Evolutionary conservation across 768 basidiomycete genomes (phyloP).

Genomic region (Suillus bovinus): DNA sequence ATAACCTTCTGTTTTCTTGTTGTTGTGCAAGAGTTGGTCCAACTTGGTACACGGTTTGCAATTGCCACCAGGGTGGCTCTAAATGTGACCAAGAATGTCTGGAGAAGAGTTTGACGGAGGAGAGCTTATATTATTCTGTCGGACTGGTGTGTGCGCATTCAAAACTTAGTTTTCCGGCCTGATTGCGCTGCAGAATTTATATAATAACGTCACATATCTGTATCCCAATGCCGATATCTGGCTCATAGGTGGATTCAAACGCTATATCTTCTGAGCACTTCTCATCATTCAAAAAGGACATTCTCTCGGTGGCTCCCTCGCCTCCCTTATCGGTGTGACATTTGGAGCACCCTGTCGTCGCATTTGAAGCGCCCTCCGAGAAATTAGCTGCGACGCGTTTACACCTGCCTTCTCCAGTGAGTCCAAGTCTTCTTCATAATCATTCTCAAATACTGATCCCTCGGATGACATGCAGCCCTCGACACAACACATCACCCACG

Average conservation of each 20-base stretch:
- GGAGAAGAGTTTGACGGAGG: slow-evolving; percentile 73
- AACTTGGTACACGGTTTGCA: slow-evolving; percentile 92
- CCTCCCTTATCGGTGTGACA: slow-evolving; percentile 81
- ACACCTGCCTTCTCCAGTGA: slow-evolving; percentile 85
- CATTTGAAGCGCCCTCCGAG: slow-evolving; percentile 86
- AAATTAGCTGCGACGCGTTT: slow-evolving; percentile 69
- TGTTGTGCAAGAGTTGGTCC: slow-evolving; percentile 96
- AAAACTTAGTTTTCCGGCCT: neutral
- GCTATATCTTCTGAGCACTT: neutral
- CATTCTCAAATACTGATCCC: slow-evolving; percentile 6
- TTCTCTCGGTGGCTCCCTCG: slow-evolving; percentile 84
- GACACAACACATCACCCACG: slow-evolving; percentile 75
- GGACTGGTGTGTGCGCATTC: slow-evolving; percentile 61
- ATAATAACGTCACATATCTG: slow-evolving; percentile 88
- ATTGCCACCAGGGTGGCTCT: slow-evolving; percentile 73
- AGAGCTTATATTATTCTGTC: slow-evolving; percentile 85
- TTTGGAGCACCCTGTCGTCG: slow-evolving; percentile 94
- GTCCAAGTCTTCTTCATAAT: neutral
- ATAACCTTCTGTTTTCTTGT: slow-evolving; percentile 94
- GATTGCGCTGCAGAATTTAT: slow-evolving; percentile 64
- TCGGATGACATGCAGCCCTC: slow-evolving; percentile 49
- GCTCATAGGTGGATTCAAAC: slow-evolving; percentile 59
- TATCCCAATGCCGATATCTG: slow-evolving; percentile 91
- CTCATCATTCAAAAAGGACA: slow-evolving; percentile 42
- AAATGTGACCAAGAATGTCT: slow-evolving; percentile 83